Evolutionary conservation across 306 rosid genomes (phyloP).

Genomic region (Castanea sativa): DNA sequence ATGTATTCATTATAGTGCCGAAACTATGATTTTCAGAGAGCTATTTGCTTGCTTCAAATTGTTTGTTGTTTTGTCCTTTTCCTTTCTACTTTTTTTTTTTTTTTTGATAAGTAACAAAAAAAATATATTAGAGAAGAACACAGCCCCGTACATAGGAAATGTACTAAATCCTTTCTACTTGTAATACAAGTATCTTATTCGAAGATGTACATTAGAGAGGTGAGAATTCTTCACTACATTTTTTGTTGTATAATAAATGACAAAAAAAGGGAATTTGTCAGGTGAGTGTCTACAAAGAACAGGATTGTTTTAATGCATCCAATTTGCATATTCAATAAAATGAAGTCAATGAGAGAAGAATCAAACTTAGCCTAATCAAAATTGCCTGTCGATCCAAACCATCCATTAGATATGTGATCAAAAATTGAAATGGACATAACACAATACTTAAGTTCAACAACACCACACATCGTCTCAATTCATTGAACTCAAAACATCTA

Average conservation of each 20-base stretch:
- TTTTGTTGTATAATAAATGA: neutral
- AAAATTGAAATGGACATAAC: neutral
- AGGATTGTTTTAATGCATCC: neutral
- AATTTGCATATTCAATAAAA: neutral
- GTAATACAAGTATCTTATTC: neutral
- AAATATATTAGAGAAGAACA: no score
- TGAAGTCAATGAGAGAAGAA: neutral
- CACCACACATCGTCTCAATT: neutral
- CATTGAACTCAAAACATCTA: neutral
- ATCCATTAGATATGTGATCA: no score
- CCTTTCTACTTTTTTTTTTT: neutral
- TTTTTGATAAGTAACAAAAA: no score
- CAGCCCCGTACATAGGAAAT: no score
- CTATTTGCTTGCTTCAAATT: neutral
- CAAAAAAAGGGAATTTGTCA: neutral
- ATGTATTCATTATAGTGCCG: neutral
- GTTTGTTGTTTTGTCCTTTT: neutral
- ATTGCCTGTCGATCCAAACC: no score
- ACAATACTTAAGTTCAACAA: neutral
- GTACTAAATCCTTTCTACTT: neutral
- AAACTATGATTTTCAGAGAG: neutral
- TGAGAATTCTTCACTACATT: neutral
- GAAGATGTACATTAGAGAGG: neutral
- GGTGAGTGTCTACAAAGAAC: neutral
- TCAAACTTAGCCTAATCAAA: no score